phyloP scores from a whole-genome alignment of 2,329 filamentous ascomycete species.

The Diaporthe citri region DNA sequence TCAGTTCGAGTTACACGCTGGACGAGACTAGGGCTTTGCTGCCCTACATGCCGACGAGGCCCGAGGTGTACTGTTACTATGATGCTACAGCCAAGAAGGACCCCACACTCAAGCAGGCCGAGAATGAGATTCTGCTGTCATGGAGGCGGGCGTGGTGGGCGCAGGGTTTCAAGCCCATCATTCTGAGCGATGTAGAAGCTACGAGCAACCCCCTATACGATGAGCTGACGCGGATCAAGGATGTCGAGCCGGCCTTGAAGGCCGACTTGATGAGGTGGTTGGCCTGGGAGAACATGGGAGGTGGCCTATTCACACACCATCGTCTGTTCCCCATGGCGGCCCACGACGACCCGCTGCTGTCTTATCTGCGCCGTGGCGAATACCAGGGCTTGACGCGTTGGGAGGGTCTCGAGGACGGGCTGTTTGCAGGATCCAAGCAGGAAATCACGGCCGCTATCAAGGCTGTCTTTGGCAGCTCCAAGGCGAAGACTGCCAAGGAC shows the following conservation, averaged over 20 bases:
- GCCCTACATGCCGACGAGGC: conserved; percentile 78
- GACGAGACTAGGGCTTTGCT: conserved; percentile 88
- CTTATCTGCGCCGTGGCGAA: conserved; percentile 80
- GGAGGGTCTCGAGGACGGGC: conserved; percentile 75
- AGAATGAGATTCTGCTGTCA: conserved; percentile 82
- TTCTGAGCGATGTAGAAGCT: conserved; percentile 84
- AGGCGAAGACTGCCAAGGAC: conserved; percentile 68
- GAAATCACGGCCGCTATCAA: conserved; percentile 75
- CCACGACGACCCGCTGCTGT: conserved; percentile 78
- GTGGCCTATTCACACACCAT: conserved; percentile 83
- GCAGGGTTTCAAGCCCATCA: conserved; percentile 87
- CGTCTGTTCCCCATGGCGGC: conserved; percentile 87
- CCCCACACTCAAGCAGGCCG: conserved; percentile 74
- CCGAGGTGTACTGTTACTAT: conserved; percentile 92
- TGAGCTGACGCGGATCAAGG: conserved; percentile 70
- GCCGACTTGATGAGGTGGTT: conserved; percentile 85
- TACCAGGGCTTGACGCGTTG: conserved; percentile 82
- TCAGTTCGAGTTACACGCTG: conserved; percentile 82
- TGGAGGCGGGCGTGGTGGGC: conserved; percentile 98
- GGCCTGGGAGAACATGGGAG: conserved; percentile 92
- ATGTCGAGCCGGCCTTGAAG: conserved; percentile 73
- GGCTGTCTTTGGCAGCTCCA: conserved; percentile 67
- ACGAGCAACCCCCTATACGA: conserved; percentile 85
- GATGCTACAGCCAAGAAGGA: conserved; percentile 76
- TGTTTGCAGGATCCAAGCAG: conserved; percentile 78